Base-by-base conservation (phyloP, 495 filamentous ascomycete genomes). In the Penicillium mononematosum region DNA sequence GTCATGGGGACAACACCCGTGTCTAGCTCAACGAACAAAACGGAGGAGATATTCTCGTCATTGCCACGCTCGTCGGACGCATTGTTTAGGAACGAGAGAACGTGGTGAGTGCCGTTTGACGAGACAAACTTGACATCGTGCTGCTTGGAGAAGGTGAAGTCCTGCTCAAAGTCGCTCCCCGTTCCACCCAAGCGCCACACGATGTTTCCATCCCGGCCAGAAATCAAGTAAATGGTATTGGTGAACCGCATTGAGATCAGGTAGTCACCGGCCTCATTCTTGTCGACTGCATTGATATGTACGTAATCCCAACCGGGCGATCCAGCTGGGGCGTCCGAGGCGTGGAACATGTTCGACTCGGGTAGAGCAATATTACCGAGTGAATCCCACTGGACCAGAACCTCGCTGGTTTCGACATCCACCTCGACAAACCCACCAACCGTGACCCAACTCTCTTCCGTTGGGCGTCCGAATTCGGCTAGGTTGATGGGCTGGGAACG, bases 61-160 rank as follows among this genome's bases (percentile, higher is more conserved):
- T 62, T 58, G 45, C 71, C 71, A 22, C 65, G 62, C 43, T 73
- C 73, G 59, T 78, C 78, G 48, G 72, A 74, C 43, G 73, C 78
- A 59, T 85, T 85, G 69, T 85, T 82, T 63, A 80, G 74, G 32
- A 85, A 59, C 14, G 80, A 80, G 36, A 85, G 73, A 27, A 73
- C 70, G 36, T 78, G 75, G 53, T 73, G 65, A 12, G 79, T 82
- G n/a, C 70, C 70, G 59, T 80, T 69, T 19, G 81, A 76, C 17
- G 72, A 71, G 47, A 83, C 53, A 62, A 80, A 84, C 19, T 82
- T 77, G 12, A 78, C 83, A 62, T 86, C 78, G 58, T 87, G 84
- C 65, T 87, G 84, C 60, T 77, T 81, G 38, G 78, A 79, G 67
- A 87, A 86, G 1, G 75, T 69, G 61, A 81, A 81, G 56, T 78